These are phyloP conservation scores for Geotrichum fermentans DNA, from an alignment of 1,139 yeast species.

Conservation along the genomic window DNA sequence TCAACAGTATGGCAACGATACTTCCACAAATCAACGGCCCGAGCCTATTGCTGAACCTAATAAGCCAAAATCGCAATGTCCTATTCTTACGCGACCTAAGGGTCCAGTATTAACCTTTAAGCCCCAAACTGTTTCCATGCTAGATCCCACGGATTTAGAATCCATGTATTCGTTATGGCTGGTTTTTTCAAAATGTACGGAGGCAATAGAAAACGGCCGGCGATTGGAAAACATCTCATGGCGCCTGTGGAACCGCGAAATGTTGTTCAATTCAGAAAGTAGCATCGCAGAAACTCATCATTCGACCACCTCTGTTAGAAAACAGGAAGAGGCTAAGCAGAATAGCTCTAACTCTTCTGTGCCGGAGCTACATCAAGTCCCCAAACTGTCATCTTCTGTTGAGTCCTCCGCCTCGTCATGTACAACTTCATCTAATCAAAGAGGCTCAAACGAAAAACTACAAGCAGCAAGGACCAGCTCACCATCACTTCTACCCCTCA, in stretches of 20 bases:
- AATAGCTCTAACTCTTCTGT: constrained; percentile 6
- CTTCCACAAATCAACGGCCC: not conserved
- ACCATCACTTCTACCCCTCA: not conserved
- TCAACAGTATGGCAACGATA: not conserved
- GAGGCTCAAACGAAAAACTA: constrained; percentile 15
- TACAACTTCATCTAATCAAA: constrained; percentile 13
- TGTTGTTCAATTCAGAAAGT: constrained; percentile 28
- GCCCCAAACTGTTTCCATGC: constrained; percentile 28
- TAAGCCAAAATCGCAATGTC: not conserved
- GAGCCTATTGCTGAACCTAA: not conserved
- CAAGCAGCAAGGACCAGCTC: not conserved
- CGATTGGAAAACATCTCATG: constrained; percentile 56
- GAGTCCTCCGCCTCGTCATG: constrained; percentile 21
- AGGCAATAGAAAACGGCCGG: constrained; percentile 49
- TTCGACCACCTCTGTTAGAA: not conserved
- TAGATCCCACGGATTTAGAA: constrained; percentile 43
- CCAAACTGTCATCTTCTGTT: constrained; percentile 22
- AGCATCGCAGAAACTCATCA: not conserved
- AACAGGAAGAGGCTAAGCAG: constrained; percentile 9
- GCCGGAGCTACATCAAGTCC: constrained; percentile 20
- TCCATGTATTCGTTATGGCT: constrained; percentile 47
- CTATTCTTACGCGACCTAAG: constrained; percentile 9
- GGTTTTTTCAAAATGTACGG: constrained; percentile 51
- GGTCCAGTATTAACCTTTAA: constrained; percentile 31
- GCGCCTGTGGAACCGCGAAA: constrained; percentile 52